A percentile compares a stretch with the other conserved stretches of the same genome.
Evolutionary conservation across 2,329 filamentous ascomycete genomes (phyloP).

Genomic region (Knufia petricola): DNA sequence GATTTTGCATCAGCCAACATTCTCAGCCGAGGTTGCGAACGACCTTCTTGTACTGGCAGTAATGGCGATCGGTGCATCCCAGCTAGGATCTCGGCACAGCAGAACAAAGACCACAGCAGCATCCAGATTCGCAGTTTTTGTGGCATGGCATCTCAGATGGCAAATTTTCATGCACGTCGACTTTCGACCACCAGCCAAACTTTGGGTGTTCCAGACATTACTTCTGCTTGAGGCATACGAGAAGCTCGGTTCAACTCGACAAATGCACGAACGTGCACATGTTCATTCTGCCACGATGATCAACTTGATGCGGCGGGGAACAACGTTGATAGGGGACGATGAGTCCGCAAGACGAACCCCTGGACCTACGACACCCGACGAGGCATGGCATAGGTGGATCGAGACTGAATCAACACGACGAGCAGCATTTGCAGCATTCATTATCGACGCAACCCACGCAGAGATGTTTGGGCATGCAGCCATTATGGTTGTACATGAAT

Average conservation of each 20-base stretch:
- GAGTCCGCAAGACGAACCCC: slow-evolving; percentile 38
- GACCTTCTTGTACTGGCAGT: slow-evolving; percentile 77
- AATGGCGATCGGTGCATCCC: slow-evolving; percentile 86
- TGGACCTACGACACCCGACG: slow-evolving; percentile 50
- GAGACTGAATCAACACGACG: slow-evolving; percentile 83
- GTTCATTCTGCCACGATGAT: slow-evolving; percentile 95
- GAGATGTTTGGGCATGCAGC: slow-evolving; percentile 97
- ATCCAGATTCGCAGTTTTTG: slow-evolving; percentile 77
- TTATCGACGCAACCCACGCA: slow-evolving; percentile 90
- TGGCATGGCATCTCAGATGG: slow-evolving; percentile 91
- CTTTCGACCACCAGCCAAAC: slow-evolving; percentile 85
- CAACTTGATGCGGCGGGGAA: slow-evolving; percentile 86
- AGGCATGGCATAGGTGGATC: slow-evolving; percentile 96
- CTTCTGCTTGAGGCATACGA: slow-evolving; percentile 87
- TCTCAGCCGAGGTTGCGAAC: slow-evolving; percentile 75
- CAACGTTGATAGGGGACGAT: slow-evolving; percentile 66
- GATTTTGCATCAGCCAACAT: slow-evolving; percentile 89
- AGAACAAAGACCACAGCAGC: slow-evolving; percentile 62
- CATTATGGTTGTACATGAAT: slow-evolving; percentile 93
- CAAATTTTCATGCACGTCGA: slow-evolving; percentile 87
- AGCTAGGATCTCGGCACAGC: slow-evolving; percentile 72
- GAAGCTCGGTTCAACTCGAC: slow-evolving; percentile 92
- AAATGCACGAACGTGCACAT: slow-evolving; percentile 85
- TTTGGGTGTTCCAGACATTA: slow-evolving; percentile 92
- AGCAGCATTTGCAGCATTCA: slow-evolving; percentile 85